phyloP scores from a whole-genome alignment of 2,329 filamentous ascomycete species.

The Tympanopsis confertula region DNA sequence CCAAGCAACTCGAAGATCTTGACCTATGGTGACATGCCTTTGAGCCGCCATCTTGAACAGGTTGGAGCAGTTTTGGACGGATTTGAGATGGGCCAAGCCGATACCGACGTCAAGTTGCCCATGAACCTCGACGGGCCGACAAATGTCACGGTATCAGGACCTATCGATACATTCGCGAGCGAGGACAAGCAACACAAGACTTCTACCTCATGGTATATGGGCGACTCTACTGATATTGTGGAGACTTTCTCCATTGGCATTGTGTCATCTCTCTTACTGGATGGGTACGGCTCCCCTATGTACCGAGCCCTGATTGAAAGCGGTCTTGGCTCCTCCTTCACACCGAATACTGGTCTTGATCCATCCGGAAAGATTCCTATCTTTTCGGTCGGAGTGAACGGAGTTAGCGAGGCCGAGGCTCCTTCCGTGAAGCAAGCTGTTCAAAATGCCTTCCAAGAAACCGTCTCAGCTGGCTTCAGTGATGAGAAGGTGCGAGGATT shows the following conservation, averaged over 20 bases:
- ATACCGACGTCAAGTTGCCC: conserved; percentile 50
- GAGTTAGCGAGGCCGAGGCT: conserved; percentile 51
- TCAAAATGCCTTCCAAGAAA: conserved; percentile 41
- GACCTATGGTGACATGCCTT: conserved; percentile 61
- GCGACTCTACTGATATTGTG: conserved; percentile 49
- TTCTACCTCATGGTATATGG: conserved; percentile 60
- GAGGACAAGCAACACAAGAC: conserved; percentile 60
- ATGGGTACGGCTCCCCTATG: conserved; percentile 62
- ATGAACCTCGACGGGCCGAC: conserved; percentile 43
- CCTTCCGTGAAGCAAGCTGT: conserved; percentile 50
- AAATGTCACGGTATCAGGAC: conserved; percentile 47
- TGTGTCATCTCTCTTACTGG: conserved; percentile 52
- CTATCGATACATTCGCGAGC: conserved; percentile 55
- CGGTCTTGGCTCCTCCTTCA: conserved; percentile 59
- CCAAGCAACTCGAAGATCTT: conserved; percentile 65
- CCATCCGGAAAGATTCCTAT: conserved; percentile 44
- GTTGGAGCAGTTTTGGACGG: conserved; percentile 44
- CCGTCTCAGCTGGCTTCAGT: conserved; percentile 49
- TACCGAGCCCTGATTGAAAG: conserved; percentile 59
- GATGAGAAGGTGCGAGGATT: conserved; percentile 60
- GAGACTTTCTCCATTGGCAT: conserved; percentile 58
- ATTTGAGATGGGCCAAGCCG: conserved; percentile 45
- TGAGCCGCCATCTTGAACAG: conserved; percentile 49
- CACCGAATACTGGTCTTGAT: conserved; percentile 62
- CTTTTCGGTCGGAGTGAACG: conserved; percentile 59